Conservation (phyloP, 179 eudicot species). For the Nepenthes alata region DNA sequence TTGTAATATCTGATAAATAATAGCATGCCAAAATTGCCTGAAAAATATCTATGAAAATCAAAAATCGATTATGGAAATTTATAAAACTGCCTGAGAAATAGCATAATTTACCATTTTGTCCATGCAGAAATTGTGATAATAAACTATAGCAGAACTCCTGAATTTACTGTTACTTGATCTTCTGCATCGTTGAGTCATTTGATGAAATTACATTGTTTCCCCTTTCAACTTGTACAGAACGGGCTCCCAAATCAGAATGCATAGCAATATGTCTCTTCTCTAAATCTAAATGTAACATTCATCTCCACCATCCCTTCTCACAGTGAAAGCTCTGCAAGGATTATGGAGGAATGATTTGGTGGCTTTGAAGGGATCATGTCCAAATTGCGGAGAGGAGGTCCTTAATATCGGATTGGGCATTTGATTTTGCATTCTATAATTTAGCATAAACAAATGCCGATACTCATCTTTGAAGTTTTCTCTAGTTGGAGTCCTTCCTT, state of each 20-base stretch:
- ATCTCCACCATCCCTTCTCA: slow-evolving; percentile 7
- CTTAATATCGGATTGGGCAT: slow-evolving; percentile 8
- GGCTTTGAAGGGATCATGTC: slow-evolving; percentile 84
- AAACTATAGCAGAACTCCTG: no score
- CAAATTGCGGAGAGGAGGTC: slow-evolving; percentile 96
- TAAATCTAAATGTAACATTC: no score
- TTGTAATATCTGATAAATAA: no score
- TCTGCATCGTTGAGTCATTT: neutral
- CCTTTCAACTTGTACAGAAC: neutral
- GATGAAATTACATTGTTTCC: neutral
- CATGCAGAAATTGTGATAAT: no score
- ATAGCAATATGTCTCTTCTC: no score
- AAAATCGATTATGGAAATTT: no score
- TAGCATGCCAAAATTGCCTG: no score
- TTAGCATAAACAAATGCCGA: neutral
- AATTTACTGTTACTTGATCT: no score
- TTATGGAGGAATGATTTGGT: slow-evolving; percentile 83
- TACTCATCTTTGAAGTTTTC: neutral
- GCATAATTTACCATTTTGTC: no score
- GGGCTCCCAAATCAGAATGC: no score
- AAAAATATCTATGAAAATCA: no score
- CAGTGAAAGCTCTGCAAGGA: slow-evolving; percentile 71
- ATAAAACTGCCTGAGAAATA: no score
- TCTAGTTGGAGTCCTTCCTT: neutral
- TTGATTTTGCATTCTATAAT: neutral